Evolutionary conservation across 2,329 filamentous ascomycete species (phyloP), one percentile per base, ranked within the genome.

Genomic region (Penicillium capsulatum): DNA sequence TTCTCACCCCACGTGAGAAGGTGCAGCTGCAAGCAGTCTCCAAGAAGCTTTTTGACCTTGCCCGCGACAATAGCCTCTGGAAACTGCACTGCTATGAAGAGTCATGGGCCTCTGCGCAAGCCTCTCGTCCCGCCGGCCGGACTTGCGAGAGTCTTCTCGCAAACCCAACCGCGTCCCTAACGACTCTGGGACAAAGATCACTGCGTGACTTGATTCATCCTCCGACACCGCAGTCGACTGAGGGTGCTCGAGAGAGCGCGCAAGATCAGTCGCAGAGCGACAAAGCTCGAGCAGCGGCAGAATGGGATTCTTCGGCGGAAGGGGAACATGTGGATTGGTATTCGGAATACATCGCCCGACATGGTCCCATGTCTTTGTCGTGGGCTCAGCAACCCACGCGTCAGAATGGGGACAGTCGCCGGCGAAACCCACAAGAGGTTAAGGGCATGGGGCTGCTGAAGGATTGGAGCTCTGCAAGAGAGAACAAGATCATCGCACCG

Each of bases 311-410:
- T 1, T 79, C 79, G 0, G 88, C 84, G 48, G 77, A 81, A 0
- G 69, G 66, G 3, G 89, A 96, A 65, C 72, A 71, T 28, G 73
- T 90, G 14, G 80, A 85, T 34, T 96, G 88, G 84, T 95, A 94
- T 61, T 77, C 85, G 39, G 90, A 96, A 63, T 95, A 89, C 58
- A 83, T 94, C 47, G 86, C 90, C 37, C 77, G 90, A 22, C 76
- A 90, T 64, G 88, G 80, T 1, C 81, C 83, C 0, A 73, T 88
- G n/a, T 75, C 74, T 10, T 71, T 88, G 37, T 83, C 77, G 53
- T 96, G 90, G 90, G 72, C 94, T 29, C 76, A 89, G 57, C 73
- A 78, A 38, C 81, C 83, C 4, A 50, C 40, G 15, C 42, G 19
- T 51, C 56, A 17, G 42, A 60, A 65, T 11, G 53, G 63, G 36